phyloP scores from a whole-genome alignment of 2,329 filamentous ascomycete genomes.

The Cladophialophora bantiana region DNA sequence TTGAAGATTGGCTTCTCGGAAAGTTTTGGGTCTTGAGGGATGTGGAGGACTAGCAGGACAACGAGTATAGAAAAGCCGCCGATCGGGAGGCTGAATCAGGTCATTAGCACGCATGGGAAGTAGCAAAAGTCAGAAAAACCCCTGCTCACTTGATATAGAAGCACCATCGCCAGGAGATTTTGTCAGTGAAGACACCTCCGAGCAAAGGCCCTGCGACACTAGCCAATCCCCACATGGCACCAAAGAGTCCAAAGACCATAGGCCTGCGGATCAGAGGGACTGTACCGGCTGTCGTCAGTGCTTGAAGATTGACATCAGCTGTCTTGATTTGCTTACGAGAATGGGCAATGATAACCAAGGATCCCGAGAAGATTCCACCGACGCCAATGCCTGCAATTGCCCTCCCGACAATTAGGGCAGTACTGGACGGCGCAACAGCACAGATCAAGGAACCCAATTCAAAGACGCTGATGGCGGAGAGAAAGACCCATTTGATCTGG shows the following conservation, averaged over 20 bases:
- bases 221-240: conserved; percentile 65
- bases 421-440: conserved; percentile 35
- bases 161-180: conserved; percentile 58
- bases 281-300: conserved; percentile 30
- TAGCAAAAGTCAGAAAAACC: background rate
- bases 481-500: conserved; percentile 39
- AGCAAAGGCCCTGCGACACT: conserved; percentile 49
- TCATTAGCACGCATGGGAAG: conserved; percentile 32
- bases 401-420: conserved; percentile 41
- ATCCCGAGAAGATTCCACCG: conserved; percentile 33
- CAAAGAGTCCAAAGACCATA: conserved; percentile 52
- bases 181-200: conserved; percentile 53
- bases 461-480: conserved; percentile 36
- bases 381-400: conserved; percentile 42
- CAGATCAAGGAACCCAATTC: conserved; percentile 41
- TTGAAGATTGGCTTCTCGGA: conserved; percentile 29
- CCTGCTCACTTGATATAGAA: conserved; percentile 57
- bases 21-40: conserved; percentile 43
- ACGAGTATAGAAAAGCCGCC: conserved; percentile 46
- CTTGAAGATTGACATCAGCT: background rate
- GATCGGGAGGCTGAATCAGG: conserved; percentile 49
- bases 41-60: conserved; percentile 43
- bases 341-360: conserved; percentile 40
- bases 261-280: conserved; percentile 36
- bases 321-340: conserved; percentile 29